Conservation (phyloP, 352 stramenopile species). For the Phytophthora fragariae region DNA sequence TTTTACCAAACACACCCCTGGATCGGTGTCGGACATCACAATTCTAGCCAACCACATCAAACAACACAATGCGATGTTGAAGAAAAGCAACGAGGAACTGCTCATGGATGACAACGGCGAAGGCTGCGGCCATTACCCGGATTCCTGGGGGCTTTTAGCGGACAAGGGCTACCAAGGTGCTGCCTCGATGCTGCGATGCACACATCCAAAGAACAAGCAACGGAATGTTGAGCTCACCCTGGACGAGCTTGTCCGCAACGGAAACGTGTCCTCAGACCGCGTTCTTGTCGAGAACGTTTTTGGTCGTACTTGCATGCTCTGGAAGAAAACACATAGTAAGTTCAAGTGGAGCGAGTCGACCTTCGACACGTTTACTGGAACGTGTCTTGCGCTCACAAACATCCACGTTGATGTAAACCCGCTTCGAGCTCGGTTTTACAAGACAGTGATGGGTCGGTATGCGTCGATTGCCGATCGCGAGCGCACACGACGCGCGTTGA, state of each 20-base stretch:
- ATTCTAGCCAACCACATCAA: constrained; percentile 13
- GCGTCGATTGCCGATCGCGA: background rate
- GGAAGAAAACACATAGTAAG: constrained; percentile 27
- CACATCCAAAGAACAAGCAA: constrained; percentile 8
- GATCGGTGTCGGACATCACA: constrained; percentile 12
- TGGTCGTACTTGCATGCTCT: constrained; percentile 17
- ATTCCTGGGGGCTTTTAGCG: background rate
- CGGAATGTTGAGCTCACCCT: constrained; percentile 1
- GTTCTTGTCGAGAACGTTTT: constrained; percentile 36
- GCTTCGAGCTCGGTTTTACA: too few species aligned
- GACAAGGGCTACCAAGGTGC: constrained; percentile 21
- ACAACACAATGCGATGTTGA: constrained; percentile 7
- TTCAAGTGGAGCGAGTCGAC: constrained; percentile 29
- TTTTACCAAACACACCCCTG: constrained; percentile 18
- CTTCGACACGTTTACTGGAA: too few species aligned
- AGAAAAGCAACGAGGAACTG: constrained; percentile 7
- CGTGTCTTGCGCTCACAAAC: too few species aligned
- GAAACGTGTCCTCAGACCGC: constrained; percentile 17
- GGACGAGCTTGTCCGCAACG: constrained; percentile 21
- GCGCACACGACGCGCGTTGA: background rate
- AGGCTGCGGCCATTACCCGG: constrained; percentile 1
- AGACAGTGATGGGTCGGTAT: too few species aligned
- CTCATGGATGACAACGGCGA: constrained; percentile 11
- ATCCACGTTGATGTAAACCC: too few species aligned
- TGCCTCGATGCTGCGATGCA: background rate